phyloP scores from a whole-genome alignment of 2,329 filamentous ascomycete genomes.

The Colletotrichum viniferum region DNA sequence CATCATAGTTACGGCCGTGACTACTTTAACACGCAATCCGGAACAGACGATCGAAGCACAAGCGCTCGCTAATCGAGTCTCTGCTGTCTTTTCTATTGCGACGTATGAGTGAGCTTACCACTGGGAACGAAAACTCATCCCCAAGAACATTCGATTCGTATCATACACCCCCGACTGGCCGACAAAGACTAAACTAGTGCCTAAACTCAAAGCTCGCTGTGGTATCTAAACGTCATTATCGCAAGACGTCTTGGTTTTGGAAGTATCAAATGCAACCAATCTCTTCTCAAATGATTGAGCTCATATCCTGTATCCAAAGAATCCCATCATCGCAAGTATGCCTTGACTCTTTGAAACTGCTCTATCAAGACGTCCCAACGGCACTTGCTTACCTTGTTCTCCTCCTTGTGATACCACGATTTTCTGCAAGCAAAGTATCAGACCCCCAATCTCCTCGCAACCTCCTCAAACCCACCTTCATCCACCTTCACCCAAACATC shows the following conservation, averaged over 20 bases:
- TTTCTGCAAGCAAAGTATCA: background rate
- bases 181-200: rapidly evolving
- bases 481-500: conserved; percentile 41
- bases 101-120: background rate
- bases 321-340: background rate
- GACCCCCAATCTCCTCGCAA: conserved; percentile 30
- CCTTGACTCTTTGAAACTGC: background rate
- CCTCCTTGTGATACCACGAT: background rate
- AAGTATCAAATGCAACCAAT: background rate
- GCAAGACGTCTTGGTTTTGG: rapidly evolving
- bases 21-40: background rate
- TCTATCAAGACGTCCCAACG: background rate
- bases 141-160: background rate
- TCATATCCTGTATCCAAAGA: background rate
- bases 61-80: background rate
- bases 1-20: background rate
- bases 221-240: background rate
- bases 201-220: background rate
- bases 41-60: background rate
- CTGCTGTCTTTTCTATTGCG: background rate
- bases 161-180: background rate
- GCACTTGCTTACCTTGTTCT: background rate
- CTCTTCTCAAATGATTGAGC: background rate
- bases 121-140: background rate
- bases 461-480: conserved; percentile 34